Conservation (phyloP, 768 basidiomycete genomes). For the Dacryopinax spathularia region DNA sequence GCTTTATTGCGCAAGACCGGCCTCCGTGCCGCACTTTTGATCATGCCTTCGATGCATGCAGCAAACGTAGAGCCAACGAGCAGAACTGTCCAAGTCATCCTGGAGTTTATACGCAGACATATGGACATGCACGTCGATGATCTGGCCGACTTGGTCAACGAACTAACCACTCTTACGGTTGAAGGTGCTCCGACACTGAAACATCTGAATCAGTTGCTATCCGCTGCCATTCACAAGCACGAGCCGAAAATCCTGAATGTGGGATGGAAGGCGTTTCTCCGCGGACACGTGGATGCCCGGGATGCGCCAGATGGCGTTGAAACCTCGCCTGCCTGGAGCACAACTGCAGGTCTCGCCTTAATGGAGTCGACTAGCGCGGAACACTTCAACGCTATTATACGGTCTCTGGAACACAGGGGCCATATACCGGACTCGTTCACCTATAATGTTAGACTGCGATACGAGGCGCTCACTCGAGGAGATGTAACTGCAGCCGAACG, state of each 20-base stretch:
- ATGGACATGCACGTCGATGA: background rate
- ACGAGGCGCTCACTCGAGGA: slow-evolving; percentile 40
- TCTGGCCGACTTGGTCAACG: background rate
- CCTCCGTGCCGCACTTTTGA: slow-evolving; percentile 31
- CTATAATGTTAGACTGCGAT: slow-evolving; percentile 46
- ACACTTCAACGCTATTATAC: background rate
- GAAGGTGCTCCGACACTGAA: background rate
- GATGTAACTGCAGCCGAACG: slow-evolving; percentile 40
- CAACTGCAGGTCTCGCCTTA: background rate
- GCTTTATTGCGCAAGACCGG: slow-evolving; percentile 38
- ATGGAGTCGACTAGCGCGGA: background rate
- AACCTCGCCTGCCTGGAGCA: background rate
- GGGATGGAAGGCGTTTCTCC: slow-evolving; percentile 1
- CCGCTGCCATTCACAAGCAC: background rate
- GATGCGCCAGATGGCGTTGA: background rate
- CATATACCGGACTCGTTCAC: slow-evolving; percentile 31
- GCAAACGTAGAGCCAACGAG: background rate
- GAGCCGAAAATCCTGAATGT: background rate
- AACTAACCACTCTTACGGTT: background rate
- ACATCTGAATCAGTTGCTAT: background rate
- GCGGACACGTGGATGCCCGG: slow-evolving; percentile 2
- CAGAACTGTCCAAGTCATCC: background rate
- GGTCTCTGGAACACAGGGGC: background rate
- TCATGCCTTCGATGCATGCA: slow-evolving; percentile 30
- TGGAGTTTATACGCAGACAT: background rate